Conservation (phyloP, 169 alveolate species). For the Cystoisospora suis region DNA sequence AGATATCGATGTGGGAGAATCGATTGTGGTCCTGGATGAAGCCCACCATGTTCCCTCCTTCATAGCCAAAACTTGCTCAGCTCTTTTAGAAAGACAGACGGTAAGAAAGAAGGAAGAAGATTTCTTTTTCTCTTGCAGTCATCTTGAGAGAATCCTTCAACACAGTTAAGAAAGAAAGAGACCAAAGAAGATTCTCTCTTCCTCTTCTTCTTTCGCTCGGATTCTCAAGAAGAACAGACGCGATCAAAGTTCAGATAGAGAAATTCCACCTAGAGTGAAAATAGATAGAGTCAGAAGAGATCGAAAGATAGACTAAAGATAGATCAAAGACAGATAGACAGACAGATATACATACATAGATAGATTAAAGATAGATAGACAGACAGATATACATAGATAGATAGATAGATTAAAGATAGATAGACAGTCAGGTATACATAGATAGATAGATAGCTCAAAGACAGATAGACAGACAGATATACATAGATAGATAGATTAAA, state of each 20-base stretch:
- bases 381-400: too few species aligned
- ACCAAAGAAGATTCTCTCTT: neutral
- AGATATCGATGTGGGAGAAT: neutral
- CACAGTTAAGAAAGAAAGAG: neutral
- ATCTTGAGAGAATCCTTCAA: neutral
- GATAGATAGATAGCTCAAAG: too few species aligned
- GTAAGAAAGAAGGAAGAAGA: neutral
- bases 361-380: neutral
- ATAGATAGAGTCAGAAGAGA: too few species aligned
- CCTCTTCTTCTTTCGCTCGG: neutral
- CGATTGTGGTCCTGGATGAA: conserved; percentile 49
- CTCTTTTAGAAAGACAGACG: neutral
- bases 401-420: too few species aligned
- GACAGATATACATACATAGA: too few species aligned
- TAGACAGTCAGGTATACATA: too few species aligned
- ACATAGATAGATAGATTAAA: too few species aligned
- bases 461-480: too few species aligned
- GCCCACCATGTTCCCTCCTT: conserved; percentile 56
- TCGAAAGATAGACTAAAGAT: too few species aligned
- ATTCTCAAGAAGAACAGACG: neutral
- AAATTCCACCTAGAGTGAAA: neutral
- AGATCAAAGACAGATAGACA: too few species aligned
- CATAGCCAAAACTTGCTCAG: conserved; percentile 32
- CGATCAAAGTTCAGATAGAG: neutral
- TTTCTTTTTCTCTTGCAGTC: neutral